A percentile compares a stretch with the other conserved stretches of the same genome.
phyloP scores from a whole-genome alignment of 768 basidiomycete species.

The Lanmaoa rubissima region DNA sequence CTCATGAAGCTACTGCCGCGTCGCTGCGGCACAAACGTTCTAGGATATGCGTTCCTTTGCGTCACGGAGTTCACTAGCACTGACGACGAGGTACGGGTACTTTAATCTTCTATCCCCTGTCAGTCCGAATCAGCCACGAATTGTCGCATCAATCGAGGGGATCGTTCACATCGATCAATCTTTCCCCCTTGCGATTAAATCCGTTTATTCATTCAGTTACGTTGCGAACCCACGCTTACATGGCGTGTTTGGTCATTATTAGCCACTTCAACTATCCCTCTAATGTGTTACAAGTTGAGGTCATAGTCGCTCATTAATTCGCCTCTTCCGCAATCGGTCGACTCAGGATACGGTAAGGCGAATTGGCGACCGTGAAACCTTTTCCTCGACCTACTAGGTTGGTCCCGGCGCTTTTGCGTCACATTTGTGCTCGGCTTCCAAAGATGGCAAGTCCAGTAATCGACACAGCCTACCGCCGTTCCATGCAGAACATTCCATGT shows the following conservation, averaged over 20 bases:
- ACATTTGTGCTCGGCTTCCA: neutral
- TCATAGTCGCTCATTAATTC: neutral
- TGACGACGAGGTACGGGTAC: neutral
- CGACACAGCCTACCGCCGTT: conserved; percentile 18
- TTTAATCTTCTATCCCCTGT: neutral
- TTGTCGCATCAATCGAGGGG: neutral
- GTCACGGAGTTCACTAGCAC: neutral
- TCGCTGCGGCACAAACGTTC: neutral
- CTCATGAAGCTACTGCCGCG: neutral
- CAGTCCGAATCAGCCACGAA: neutral
- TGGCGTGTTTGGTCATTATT: conserved; percentile 12
- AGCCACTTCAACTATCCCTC: neutral
- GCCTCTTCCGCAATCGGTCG: neutral
- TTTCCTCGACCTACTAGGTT: neutral
- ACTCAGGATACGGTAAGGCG: neutral
- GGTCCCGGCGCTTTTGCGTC: neutral
- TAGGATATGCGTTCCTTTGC: neutral
- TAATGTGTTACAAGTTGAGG: neutral
- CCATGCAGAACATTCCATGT: conserved; percentile 27
- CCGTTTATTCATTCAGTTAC: neutral
- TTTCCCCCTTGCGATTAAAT: neutral
- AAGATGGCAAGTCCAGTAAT: conserved; percentile 18
- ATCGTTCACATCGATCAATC: conserved; percentile 2
- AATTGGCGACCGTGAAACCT: neutral
- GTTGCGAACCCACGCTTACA: conserved; percentile 13